These are phyloP conservation scores for Diaporthe capsici DNA, from an alignment of 2,329 filamentous ascomycete genomes.

Conservation along the genomic window DNA sequence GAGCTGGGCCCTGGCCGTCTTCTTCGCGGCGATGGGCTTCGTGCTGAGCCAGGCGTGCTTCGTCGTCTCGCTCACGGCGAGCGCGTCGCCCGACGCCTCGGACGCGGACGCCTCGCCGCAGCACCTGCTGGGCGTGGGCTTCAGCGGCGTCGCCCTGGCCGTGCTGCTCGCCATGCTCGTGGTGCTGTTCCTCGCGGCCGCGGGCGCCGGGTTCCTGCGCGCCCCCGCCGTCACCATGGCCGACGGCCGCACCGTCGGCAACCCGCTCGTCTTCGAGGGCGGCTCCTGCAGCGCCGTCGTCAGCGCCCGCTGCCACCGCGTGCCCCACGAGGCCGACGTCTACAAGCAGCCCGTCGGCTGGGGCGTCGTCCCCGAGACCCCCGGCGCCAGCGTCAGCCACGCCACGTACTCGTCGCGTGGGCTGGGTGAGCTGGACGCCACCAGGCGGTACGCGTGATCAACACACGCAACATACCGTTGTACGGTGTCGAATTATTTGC, in stretches of 20 bases:
- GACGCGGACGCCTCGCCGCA: slow-evolving; percentile 36
- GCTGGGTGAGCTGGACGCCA: slow-evolving; percentile 52
- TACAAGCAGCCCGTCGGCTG: slow-evolving; percentile 57
- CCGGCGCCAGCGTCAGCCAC: slow-evolving; percentile 57
- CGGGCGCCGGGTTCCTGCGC: slow-evolving; percentile 57
- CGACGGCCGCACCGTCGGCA: slow-evolving; percentile 56
- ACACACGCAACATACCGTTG: no score
- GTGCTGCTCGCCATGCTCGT: slow-evolving; percentile 58
- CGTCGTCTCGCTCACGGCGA: slow-evolving; percentile 45
- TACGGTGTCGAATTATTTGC: background rate
- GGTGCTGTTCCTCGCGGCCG: slow-evolving; percentile 51
- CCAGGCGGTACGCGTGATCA: slow-evolving; percentile 55
- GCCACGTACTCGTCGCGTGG: slow-evolving; percentile 60
- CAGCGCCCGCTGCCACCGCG: slow-evolving; percentile 62
- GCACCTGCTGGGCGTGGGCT: slow-evolving; percentile 53
- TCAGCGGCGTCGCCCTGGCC: slow-evolving; percentile 60
- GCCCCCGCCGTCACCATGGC: slow-evolving; percentile 53
- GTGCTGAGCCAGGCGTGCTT: slow-evolving; percentile 62
- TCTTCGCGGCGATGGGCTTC: slow-evolving; percentile 61
- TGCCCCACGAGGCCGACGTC: slow-evolving; percentile 50
- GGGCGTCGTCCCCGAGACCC: slow-evolving; percentile 60
- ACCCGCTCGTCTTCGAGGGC: slow-evolving; percentile 63
- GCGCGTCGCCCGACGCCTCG: slow-evolving; percentile 26
- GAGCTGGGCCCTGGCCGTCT: slow-evolving; percentile 59
- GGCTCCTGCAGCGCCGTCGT: slow-evolving; percentile 68